These are phyloP conservation scores for Globisporangium alternatum DNA, from an alignment of 352 stramenopile species.

Conservation along the genomic window DNA sequence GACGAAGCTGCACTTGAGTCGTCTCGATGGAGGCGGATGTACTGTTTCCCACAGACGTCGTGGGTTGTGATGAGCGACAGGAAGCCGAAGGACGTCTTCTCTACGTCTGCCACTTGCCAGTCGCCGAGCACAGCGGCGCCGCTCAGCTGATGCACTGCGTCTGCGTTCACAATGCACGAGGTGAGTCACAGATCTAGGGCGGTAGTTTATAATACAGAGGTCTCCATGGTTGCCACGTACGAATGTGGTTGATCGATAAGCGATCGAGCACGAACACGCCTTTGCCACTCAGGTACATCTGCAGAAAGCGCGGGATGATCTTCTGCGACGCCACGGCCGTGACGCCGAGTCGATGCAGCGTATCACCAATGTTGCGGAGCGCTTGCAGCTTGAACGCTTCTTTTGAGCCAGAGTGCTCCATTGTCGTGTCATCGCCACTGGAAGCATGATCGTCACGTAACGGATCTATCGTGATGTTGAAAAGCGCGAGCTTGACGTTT, in stretches of 20 bases:
- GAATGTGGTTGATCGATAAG: constrained; percentile 45
- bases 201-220: not conserved
- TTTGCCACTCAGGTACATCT: constrained; percentile 33
- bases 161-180: constrained; percentile 19
- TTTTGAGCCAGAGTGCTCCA: constrained; percentile 8
- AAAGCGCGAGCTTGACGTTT: constrained; percentile 40
- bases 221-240: constrained; percentile 25
- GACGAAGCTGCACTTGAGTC: not conserved
- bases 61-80: constrained; percentile 38
- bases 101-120: constrained; percentile 32
- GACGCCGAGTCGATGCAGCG: constrained; percentile 28
- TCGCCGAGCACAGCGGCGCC: constrained; percentile 43
- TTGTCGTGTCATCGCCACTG: not conserved
- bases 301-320: constrained; percentile 45
- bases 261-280: constrained; percentile 48
- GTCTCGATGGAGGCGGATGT: constrained; percentile 31
- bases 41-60: constrained; percentile 31
- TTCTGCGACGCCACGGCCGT: constrained; percentile 54
- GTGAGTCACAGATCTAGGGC: not conserved
- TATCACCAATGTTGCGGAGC: constrained; percentile 31
- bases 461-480: constrained; percentile 59
- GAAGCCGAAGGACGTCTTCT: constrained; percentile 29
- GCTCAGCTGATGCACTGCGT: constrained; percentile 45
- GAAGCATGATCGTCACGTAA: constrained; percentile 9
- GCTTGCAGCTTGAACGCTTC: constrained; percentile 27